phyloP scores from a whole-genome alignment of 129 eudicot genomes.

The Deinandra increscens region DNA sequence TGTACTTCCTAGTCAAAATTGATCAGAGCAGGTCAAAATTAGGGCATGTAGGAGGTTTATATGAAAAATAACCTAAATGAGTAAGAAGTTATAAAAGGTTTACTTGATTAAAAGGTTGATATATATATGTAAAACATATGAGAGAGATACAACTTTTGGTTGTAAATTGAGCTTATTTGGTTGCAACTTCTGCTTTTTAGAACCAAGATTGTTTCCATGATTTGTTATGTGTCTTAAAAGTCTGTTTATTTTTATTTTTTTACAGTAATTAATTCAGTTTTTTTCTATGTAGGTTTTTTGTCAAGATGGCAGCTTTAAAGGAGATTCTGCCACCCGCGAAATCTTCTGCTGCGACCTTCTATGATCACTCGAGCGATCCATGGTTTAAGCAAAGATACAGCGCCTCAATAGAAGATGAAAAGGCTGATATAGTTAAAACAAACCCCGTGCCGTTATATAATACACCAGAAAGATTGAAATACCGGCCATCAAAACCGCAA shows the following conservation, averaged over 20 bases:
- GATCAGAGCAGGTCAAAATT: no score
- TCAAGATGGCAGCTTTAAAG: conserved; percentile 57
- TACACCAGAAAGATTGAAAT: conserved; percentile 50
- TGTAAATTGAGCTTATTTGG: no score
- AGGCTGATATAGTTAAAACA: conserved; percentile 33
- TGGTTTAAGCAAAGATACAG: conserved; percentile 80
- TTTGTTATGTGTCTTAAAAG: neutral
- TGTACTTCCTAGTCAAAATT: no score
- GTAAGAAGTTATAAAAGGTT: no score
- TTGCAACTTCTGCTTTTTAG: no score
- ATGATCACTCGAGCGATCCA: conserved; percentile 77
- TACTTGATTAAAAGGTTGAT: no score
- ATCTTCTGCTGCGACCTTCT: conserved; percentile 44
- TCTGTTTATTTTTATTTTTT: neutral
- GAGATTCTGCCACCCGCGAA: conserved; percentile 73
- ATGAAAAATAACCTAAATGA: no score
- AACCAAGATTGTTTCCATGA: neutral
- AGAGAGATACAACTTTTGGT: no score
- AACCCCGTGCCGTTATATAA: conserved; percentile 52
- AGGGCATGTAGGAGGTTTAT: no score
- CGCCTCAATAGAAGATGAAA: conserved; percentile 51
- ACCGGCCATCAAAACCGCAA: conserved; percentile 72
- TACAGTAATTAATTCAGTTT: neutral
- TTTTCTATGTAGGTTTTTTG: neutral
- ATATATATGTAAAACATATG: no score